Conservation (phyloP, 257 asterid species). For the Solanum chilense region DNA sequence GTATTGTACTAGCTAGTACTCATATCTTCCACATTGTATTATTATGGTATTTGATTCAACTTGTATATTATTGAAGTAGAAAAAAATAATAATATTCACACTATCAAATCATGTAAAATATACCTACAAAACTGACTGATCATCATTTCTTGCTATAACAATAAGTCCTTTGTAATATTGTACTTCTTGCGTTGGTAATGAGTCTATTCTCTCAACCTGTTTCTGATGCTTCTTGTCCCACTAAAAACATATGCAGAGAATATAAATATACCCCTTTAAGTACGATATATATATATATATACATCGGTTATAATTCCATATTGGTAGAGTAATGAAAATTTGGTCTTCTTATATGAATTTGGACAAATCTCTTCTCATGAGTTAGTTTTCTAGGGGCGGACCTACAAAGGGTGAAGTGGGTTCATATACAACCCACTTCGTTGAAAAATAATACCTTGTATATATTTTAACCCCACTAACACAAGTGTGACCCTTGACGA, state of each 20-base stretch:
- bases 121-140: not conserved
- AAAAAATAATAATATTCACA: not conserved
- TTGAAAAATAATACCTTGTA: too few relatives aligned
- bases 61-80: not conserved
- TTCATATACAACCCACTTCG: too few relatives aligned
- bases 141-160: not conserved
- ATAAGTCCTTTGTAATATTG: not conserved
- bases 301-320: too few relatives aligned
- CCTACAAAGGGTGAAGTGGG: too few relatives aligned
- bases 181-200: not conserved
- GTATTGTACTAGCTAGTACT: not conserved
- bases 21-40: not conserved
- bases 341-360: too few relatives aligned
- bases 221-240: not conserved
- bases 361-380: too few relatives aligned
- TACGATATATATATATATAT: not conserved
- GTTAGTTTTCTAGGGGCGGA: too few relatives aligned
- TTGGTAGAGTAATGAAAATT: too few relatives aligned
- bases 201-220: not conserved
- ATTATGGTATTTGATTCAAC: not conserved
- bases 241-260: not conserved
- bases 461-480: too few relatives aligned
- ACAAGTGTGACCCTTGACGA: too few relatives aligned
- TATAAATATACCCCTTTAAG: not conserved
- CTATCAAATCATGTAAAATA: not conserved